Percentiles rank a stretch among this genome's conserved stretches.
Conservation (phyloP, 176 grass and related monocot species). For the Zizania latifolia region DNA sequence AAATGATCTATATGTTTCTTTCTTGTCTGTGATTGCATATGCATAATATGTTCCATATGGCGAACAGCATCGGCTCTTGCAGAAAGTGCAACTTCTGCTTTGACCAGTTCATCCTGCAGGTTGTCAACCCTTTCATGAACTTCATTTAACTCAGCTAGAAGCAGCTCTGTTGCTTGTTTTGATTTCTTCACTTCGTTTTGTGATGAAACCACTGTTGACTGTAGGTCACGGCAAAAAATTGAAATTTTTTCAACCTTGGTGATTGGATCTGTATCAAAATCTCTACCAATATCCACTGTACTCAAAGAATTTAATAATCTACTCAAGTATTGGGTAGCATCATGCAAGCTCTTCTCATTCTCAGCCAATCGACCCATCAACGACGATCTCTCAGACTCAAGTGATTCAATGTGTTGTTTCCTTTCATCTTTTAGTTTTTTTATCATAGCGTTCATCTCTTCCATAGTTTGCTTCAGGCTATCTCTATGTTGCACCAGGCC, state of each 20-base stretch:
- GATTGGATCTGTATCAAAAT: conserved; percentile 56
- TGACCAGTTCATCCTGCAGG: conserved; percentile 82
- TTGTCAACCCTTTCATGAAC: conserved; percentile 87
- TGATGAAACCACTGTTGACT: conserved; percentile 39
- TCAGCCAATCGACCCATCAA: conserved; percentile 54
- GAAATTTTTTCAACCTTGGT: conserved; percentile 59
- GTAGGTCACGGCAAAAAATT: conserved; percentile 43
- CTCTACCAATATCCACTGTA: conserved; percentile 42
- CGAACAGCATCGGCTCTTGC: conserved; percentile 55
- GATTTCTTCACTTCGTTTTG: conserved; percentile 75
- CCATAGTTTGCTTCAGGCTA: conserved; percentile 71
- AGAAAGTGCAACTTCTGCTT: conserved; percentile 50
- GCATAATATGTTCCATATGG: conserved; percentile 48
- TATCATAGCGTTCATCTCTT: conserved; percentile 53
- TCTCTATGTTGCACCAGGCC: conserved; percentile 87
- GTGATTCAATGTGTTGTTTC: conserved; percentile 56
- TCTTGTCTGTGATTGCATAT: conserved; percentile 42
- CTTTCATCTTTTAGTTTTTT: conserved; percentile 50
- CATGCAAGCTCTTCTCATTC: conserved; percentile 54
- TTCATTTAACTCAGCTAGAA: conserved; percentile 89
- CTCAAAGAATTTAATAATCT: conserved; percentile 58
- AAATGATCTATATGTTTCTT: conserved; percentile 63
- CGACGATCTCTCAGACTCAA: conserved; percentile 70
- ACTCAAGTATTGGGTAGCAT: conserved; percentile 41
- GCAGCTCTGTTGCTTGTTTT: conserved; percentile 63